A percentile compares a stretch with the other conserved stretches of the same genome.
Conservation (phyloP, 352 stramenopile genomes). For the Pythium coloratum region DNA sequence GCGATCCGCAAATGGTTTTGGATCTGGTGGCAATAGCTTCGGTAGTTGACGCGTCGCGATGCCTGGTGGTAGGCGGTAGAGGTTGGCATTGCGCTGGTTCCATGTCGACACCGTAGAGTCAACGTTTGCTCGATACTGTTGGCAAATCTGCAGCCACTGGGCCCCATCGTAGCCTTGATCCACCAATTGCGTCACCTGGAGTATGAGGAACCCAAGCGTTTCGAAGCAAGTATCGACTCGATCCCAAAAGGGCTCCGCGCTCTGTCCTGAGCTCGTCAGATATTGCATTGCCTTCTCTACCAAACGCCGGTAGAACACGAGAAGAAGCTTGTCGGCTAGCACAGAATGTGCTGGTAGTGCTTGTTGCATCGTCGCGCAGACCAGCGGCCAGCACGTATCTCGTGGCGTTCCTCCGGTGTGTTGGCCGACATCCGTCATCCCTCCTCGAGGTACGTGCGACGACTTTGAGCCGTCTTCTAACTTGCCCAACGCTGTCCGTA, state of each 20-base stretch:
- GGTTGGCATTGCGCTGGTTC: not conserved
- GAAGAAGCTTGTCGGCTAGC: constrained; percentile 39
- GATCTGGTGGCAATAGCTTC: constrained; percentile 1
- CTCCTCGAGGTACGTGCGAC: constrained; percentile 21
- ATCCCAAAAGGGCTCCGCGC: not conserved
- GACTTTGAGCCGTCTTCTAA: not conserved
- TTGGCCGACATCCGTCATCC: constrained; percentile 51
- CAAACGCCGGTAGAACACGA: constrained; percentile 31
- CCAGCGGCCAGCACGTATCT: constrained; percentile 59
- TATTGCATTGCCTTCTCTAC: constrained; percentile 16
- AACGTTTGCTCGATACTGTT: not conserved
- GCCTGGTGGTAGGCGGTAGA: not conserved
- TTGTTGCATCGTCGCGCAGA: constrained; percentile 35
- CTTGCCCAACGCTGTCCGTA: constrained; percentile 21
- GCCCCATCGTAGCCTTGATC: constrained; percentile 11
- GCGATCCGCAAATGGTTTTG: not conserved
- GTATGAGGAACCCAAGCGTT: constrained; percentile 9
- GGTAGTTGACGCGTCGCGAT: not conserved
- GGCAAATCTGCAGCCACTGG: not conserved
- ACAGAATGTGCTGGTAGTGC: constrained; percentile 34
- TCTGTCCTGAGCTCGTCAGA: not conserved
- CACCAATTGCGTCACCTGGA: not conserved
- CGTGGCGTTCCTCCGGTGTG: constrained; percentile 45
- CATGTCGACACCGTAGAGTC: not conserved
- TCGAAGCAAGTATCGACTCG: constrained; percentile 15